Evolutionary conservation across 331 rosid genomes (phyloP).

Genomic region (Pyracantha coccinea): DNA sequence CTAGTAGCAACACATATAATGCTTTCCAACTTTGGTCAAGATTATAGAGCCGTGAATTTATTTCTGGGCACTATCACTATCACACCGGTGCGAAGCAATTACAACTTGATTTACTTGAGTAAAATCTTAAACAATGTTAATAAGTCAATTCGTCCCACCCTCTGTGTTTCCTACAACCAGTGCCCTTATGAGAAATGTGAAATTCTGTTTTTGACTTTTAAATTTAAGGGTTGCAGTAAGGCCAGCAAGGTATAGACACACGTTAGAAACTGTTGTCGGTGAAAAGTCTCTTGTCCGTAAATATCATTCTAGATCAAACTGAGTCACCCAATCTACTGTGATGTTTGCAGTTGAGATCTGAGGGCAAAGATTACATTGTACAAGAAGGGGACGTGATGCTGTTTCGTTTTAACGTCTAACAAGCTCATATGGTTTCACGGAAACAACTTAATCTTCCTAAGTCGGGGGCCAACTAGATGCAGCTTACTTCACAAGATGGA

Average conservation of each 20-base stretch:
- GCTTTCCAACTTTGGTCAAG: neutral
- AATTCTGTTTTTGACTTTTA: too few species aligned
- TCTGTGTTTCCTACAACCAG: neutral
- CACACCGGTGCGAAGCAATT: too few species aligned
- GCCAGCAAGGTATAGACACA: too few species aligned
- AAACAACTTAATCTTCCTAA: neutral
- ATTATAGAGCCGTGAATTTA: neutral
- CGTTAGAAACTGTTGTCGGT: too few species aligned
- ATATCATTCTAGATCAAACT: neutral
- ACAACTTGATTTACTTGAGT: neutral
- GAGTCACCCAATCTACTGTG: neutral
- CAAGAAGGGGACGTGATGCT: conserved; percentile 92
- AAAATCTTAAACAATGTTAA: neutral
- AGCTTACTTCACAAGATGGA: neutral
- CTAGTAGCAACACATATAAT: neutral
- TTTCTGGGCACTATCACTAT: too few species aligned
- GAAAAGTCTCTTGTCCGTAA: neutral
- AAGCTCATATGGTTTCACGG: neutral
- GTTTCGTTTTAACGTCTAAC: conserved; percentile 84
- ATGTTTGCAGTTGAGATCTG: conserved; percentile 83
- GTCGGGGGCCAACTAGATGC: neutral
- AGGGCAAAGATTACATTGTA: conserved; percentile 90
- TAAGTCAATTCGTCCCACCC: neutral
- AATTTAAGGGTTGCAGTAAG: too few species aligned
- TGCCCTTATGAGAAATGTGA: neutral